phyloP scores from a whole-genome alignment of 805 yeast species.

The Hanseniaspora nectarophila region DNA sequence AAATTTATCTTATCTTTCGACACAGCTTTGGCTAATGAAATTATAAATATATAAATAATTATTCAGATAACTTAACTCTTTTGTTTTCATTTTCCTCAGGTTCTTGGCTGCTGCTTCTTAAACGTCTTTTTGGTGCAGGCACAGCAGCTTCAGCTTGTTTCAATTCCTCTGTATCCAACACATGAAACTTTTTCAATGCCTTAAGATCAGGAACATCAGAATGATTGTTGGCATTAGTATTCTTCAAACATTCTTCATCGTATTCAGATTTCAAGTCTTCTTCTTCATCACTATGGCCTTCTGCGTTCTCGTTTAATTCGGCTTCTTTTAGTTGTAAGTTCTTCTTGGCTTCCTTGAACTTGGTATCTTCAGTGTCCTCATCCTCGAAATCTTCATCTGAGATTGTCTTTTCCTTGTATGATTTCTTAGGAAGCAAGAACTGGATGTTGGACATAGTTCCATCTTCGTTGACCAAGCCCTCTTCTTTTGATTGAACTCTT shows the following conservation, averaged over 20 bases:
- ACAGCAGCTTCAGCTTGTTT: not conserved
- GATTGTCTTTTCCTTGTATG: not conserved
- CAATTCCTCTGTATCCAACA: not conserved
- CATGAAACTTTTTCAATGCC: not conserved
- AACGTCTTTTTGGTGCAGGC: not conserved
- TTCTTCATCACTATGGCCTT: not conserved
- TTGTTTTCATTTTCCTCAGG: not conserved
- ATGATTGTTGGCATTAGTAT: not conserved
- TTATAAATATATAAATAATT: not conserved
- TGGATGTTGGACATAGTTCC: not conserved
- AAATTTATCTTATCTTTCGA: slow-evolving; percentile 5
- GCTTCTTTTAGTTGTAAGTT: not conserved
- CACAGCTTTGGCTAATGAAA: not conserved
- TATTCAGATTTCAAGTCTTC: not conserved
- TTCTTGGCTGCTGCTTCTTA: not conserved
- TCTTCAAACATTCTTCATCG: not conserved
- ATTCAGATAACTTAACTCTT: not conserved
- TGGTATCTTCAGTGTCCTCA: not conserved
- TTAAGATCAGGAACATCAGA: not conserved
- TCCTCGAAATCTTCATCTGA: not conserved
- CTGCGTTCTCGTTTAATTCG: not conserved
- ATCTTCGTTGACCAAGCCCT: not conserved
- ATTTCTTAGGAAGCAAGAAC: not conserved
- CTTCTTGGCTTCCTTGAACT: not conserved
- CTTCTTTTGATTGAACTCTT: not conserved